Evolutionary conservation across 192 early-diverging fungal species (phyloP).

Genomic region (Entomortierella chlamydospora): DNA sequence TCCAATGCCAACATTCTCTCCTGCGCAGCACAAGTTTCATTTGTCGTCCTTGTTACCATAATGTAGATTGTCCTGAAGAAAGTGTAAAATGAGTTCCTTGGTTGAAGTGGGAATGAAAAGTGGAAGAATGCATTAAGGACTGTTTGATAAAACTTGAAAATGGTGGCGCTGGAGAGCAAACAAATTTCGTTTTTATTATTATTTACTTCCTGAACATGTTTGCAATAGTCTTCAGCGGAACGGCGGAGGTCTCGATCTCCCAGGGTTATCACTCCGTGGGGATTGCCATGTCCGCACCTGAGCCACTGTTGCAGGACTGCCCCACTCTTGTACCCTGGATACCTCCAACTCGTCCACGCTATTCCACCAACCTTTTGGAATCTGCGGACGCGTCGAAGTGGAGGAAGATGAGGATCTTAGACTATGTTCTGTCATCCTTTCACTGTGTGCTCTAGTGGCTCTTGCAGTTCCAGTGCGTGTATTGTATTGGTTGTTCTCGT

Average conservation of each 20-base stretch:
- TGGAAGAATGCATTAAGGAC: not conserved
- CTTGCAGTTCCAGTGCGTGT: not conserved
- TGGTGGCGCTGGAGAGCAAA: constrained; percentile 2
- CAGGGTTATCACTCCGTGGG: too few relatives aligned
- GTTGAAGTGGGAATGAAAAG: not conserved
- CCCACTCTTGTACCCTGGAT: not conserved
- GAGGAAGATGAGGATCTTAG: not conserved
- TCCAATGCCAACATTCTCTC: too few relatives aligned
- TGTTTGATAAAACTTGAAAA: not conserved
- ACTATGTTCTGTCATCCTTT: not conserved
- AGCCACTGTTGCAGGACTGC: not conserved
- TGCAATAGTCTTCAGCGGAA: not conserved
- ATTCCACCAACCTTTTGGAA: not conserved
- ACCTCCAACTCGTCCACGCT: not conserved
- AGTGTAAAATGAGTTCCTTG: not conserved
- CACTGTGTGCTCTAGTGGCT: not conserved
- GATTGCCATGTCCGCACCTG: too few relatives aligned
- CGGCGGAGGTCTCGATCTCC: too few relatives aligned
- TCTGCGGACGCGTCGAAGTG: not conserved
- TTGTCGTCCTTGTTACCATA: not conserved
- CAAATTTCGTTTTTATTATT: too few relatives aligned
- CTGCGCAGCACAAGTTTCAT: too few relatives aligned
- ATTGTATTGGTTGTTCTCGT: not conserved
- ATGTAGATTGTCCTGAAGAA: not conserved
- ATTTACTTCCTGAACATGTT: not conserved